Conservation (phyloP, 768 basidiomycete species). For the Lepiota subincarnata region DNA sequence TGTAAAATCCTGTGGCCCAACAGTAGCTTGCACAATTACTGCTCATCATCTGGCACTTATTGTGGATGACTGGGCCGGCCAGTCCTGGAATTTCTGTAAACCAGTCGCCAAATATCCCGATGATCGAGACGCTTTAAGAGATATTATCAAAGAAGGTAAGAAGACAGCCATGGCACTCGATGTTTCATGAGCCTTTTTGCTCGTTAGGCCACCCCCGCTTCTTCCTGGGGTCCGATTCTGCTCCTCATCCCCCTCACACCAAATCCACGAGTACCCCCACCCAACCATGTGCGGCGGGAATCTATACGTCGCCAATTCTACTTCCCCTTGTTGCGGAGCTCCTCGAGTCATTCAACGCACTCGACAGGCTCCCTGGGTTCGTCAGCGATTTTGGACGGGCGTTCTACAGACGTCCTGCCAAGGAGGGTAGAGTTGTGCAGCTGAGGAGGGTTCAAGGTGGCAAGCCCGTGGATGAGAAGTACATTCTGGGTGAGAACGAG, state of each 20-base stretch:
- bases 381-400: constrained; percentile 71
- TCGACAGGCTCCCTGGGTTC: constrained; percentile 79
- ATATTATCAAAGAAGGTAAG: constrained; percentile 72
- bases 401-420: constrained; percentile 60
- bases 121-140: constrained; percentile 78
- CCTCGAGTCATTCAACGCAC: constrained; percentile 80
- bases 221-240: constrained; percentile 96
- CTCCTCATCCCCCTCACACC: constrained; percentile 74
- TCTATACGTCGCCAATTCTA: constrained; percentile 92
- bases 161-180: background rate
- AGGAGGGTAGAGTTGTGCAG: constrained; percentile 31
- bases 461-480: constrained; percentile 43
- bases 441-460: constrained; percentile 38
- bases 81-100: constrained; percentile 95
- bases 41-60: constrained; percentile 93
- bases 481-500: constrained; percentile 41
- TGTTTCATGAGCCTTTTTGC: background rate
- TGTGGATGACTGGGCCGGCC: constrained; percentile 95
- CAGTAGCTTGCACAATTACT: constrained; percentile 95
- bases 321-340: constrained; percentile 88
- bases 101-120: constrained; percentile 96
- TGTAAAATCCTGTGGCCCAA: constrained; percentile 72
- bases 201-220: constrained; percentile 81
- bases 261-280: constrained; percentile 69
- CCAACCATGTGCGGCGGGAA: constrained; percentile 86